phyloP scores from a whole-genome alignment of 179 eudicot genomes.

The Beta lomatogona region DNA sequence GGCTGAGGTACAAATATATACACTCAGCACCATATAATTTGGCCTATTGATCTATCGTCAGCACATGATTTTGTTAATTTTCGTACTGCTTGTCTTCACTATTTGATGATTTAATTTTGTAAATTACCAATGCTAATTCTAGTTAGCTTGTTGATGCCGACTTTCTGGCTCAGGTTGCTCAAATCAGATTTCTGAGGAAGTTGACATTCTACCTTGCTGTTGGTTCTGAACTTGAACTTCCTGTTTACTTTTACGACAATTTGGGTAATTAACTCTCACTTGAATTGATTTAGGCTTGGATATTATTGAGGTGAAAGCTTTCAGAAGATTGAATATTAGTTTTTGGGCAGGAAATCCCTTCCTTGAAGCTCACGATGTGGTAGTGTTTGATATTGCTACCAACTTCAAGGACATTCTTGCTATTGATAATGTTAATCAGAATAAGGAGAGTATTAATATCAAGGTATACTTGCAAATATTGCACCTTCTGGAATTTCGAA shows the following conservation, averaged over 20 bases:
- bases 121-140: not conserved
- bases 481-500: constrained; percentile 3
- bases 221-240: constrained; percentile 68
- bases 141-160: constrained; percentile 11
- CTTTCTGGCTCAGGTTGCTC: constrained; percentile 56
- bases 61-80: not conserved
- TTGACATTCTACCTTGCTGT: constrained; percentile 56
- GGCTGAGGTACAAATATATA: constrained; percentile 55
- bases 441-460: constrained; percentile 53
- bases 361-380: constrained; percentile 62
- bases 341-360: constrained; percentile 67
- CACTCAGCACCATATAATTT: not conserved
- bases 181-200: constrained; percentile 59
- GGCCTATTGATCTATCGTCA: not conserved
- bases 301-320: constrained; percentile 14
- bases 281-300: not conserved
- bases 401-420: constrained; percentile 64
- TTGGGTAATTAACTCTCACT: constrained; percentile 43
- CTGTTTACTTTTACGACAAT: constrained; percentile 51
- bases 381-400: constrained; percentile 55
- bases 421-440: constrained; percentile 41
- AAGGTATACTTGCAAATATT: constrained; percentile 41
- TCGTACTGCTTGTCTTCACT: constrained; percentile 8
- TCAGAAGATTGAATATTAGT: not conserved
- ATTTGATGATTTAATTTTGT: not conserved